These are phyloP conservation scores for Rhizopogon rudus DNA, from an alignment of 768 basidiomycete genomes.

Conservation along the genomic window DNA sequence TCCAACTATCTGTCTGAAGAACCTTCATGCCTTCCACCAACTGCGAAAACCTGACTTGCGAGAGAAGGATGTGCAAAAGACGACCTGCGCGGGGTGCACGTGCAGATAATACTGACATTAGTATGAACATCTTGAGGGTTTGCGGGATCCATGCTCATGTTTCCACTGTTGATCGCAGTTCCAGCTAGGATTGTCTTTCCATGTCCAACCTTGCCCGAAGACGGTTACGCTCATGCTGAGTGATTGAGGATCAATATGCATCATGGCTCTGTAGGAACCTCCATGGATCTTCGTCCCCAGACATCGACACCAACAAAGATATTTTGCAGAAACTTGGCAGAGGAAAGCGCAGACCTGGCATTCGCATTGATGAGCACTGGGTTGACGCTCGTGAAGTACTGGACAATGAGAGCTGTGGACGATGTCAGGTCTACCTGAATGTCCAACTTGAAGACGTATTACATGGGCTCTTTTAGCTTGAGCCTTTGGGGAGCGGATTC, in stretches of 20 bases:
- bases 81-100: conserved; percentile 40
- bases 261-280: conserved; percentile 60
- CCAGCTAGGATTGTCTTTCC: conserved; percentile 65
- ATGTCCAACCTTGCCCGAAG: conserved; percentile 82
- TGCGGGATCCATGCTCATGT: conserved; percentile 59
- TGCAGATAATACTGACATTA: conserved; percentile 52
- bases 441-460: no score
- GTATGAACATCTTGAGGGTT: conserved; percentile 38
- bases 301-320: conserved; percentile 77
- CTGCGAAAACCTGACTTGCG: conserved; percentile 66
- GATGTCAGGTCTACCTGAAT: conserved; percentile 12
- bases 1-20: conserved; percentile 55
- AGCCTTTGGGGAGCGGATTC: no score
- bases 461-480: no score
- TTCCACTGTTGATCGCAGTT: conserved; percentile 71
- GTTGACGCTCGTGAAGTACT: conserved; percentile 55
- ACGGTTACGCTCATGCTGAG: conserved; percentile 70
- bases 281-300: conserved; percentile 76
- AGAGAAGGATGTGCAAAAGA: conserved; percentile 64
- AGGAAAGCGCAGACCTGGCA: neutral
- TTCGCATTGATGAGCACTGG: conserved; percentile 23
- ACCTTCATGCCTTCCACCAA: conserved; percentile 59
- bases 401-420: conserved; percentile 46
- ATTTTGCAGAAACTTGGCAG: conserved; percentile 43
- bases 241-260: conserved; percentile 51